These are phyloP conservation scores for Rhipidocladum racemiflorum DNA, from an alignment of 176 grass and related monocot species.

Conservation along the genomic window DNA sequence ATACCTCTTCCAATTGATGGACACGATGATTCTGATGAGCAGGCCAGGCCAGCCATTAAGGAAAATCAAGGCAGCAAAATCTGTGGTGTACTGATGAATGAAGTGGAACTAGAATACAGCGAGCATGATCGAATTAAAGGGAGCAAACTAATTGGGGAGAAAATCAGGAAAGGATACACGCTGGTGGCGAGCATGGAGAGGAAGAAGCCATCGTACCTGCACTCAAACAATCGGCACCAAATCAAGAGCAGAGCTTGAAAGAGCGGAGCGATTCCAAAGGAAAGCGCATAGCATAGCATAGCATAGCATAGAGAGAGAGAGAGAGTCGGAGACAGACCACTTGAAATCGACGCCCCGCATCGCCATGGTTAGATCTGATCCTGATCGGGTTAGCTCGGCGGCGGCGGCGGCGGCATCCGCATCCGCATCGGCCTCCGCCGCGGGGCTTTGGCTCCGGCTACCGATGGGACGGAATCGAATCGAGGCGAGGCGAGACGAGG, in stretches of 20 bases:
- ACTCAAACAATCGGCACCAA: neutral
- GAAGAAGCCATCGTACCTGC: conserved; percentile 98
- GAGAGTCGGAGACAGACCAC: conserved; percentile 16
- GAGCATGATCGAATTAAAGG: neutral
- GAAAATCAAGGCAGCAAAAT: neutral
- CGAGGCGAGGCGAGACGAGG: too few relatives aligned
- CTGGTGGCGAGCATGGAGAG: conserved; percentile 97
- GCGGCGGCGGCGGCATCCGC: neutral
- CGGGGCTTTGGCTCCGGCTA: neutral
- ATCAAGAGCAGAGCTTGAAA: neutral
- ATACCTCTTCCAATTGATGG: conserved; percentile 96
- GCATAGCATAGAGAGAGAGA: neutral
- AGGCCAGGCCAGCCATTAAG: conserved; percentile 19
- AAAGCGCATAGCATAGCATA: neutral
- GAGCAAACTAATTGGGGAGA: neutral
- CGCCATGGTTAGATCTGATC: conserved; percentile 32
- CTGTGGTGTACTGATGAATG: neutral
- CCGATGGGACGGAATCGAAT: too few relatives aligned
- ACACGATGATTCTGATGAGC: conserved; percentile 71
- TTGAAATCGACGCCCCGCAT: conserved; percentile 61
- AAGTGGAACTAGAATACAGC: neutral
- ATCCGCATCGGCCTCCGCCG: neutral
- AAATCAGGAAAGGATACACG: conserved; percentile 60
- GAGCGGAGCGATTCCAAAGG: neutral
- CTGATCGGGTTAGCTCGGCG: neutral